Percentiles rank a stretch among this genome's conserved stretches.
Evolutionary conservation across 2,329 filamentous ascomycete genomes (phyloP).

Genomic region (Gaeumannomyces tritici): DNA sequence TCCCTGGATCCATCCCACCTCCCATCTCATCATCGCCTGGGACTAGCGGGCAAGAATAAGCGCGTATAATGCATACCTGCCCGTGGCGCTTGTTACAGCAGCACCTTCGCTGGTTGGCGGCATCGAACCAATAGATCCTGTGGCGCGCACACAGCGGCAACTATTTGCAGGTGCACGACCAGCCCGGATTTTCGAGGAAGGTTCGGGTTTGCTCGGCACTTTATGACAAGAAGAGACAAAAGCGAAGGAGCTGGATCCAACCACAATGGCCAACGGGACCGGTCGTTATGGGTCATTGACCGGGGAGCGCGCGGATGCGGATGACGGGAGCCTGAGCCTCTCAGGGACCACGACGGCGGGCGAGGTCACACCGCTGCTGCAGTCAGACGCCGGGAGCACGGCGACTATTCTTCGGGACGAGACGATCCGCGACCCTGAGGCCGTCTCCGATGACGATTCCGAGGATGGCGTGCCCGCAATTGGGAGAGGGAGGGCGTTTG

Average conservation of each 20-base stretch:
- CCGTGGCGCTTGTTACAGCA: not conserved
- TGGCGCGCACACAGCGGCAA: not conserved
- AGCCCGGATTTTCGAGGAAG: too few species aligned
- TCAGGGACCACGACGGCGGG: conserved; percentile 12
- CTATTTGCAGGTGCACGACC: too few species aligned
- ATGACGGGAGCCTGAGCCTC: conserved; percentile 6
- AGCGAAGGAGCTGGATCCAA: not conserved
- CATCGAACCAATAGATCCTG: not conserved
- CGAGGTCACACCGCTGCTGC: conserved; percentile 19
- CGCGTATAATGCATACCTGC: not conserved
- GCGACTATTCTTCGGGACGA: not conserved
- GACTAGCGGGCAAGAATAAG: not conserved
- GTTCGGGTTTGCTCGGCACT: not conserved
- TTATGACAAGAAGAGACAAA: not conserved
- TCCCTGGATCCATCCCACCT: not conserved
- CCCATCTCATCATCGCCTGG: not conserved
- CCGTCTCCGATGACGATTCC: not conserved
- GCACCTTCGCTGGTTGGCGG: not conserved
- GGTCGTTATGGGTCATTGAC: not conserved
- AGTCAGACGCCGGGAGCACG: conserved; percentile 12
- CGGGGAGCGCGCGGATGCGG: not conserved
- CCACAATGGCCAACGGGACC: not conserved
- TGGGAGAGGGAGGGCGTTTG: conserved; percentile 23
- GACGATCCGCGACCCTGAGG: conserved; percentile 5
- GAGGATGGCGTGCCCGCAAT: conserved; percentile 11